Evolutionary conservation across 129 eudicot genomes (phyloP).

Genomic region (Flaveria brownii): DNA sequence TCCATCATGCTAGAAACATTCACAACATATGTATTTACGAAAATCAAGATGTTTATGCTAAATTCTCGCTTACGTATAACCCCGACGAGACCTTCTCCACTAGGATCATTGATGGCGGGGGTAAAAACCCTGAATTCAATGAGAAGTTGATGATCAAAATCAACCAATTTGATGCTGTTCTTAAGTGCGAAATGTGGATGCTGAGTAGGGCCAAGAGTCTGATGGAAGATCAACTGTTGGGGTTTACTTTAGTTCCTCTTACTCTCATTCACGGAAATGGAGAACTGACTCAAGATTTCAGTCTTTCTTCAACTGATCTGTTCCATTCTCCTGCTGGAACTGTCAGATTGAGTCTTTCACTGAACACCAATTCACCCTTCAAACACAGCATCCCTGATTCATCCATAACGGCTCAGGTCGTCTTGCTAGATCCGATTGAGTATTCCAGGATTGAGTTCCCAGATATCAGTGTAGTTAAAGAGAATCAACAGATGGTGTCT

Average conservation of each 20-base stretch:
- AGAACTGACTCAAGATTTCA: slow-evolving; percentile 58
- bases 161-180: slow-evolving; percentile 57
- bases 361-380: slow-evolving; percentile 35
- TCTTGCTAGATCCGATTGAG: slow-evolving; percentile 52
- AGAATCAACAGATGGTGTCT: slow-evolving; percentile 73
- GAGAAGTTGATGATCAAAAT: slow-evolving; percentile 57
- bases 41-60: slow-evolving; percentile 90
- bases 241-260: slow-evolving; percentile 74
- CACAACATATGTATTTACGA: slow-evolving; percentile 91
- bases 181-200: slow-evolving; percentile 96
- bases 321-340: slow-evolving; percentile 94
- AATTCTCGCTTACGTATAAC: slow-evolving; percentile 76
- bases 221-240: slow-evolving; percentile 88
- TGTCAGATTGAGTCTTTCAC: slow-evolving; percentile 54
- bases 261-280: slow-evolving; percentile 51
- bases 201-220: slow-evolving; percentile 62
- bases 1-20: slow-evolving; percentile 87
- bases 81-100: slow-evolving; percentile 75
- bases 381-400: slow-evolving; percentile 14
- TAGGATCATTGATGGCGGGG: slow-evolving; percentile 64
- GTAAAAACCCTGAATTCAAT: slow-evolving; percentile 80
- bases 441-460: slow-evolving; percentile 72
- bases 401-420: slow-evolving; percentile 48
- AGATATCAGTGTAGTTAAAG: slow-evolving; percentile 46
- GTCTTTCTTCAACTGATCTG: slow-evolving; percentile 80